Percentiles rank a stretch among this genome's conserved stretches.
Conservation (phyloP, 257 asterid genomes). For the Solanum chaucha region DNA sequence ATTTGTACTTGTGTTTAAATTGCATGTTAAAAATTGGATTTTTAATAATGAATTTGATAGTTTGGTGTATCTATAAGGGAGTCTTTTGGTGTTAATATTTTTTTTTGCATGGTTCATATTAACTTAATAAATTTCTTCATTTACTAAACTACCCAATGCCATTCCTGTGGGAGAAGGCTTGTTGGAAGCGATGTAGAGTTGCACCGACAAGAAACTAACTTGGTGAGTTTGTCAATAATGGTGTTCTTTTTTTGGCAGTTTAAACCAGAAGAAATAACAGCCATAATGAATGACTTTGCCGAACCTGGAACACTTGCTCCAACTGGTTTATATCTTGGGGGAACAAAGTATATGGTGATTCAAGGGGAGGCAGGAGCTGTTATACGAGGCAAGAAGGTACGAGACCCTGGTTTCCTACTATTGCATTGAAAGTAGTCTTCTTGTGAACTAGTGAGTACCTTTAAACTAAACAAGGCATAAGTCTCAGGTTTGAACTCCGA, state of each 20-base stretch:
- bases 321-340: conserved; percentile 30
- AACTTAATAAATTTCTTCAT: not conserved
- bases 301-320: conserved; percentile 47
- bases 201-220: not conserved
- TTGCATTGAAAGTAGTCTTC: not conserved
- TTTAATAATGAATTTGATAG: not conserved
- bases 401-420: not conserved
- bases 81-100: not conserved
- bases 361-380: conserved; percentile 30
- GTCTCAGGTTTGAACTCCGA: not conserved
- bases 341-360: conserved; percentile 6
- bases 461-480: not conserved
- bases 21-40: not conserved
- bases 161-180: not conserved
- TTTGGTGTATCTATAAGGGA: not conserved
- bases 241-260: conserved; percentile 12
- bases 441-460: not conserved
- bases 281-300: conserved; percentile 31
- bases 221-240: not conserved
- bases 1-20: not conserved
- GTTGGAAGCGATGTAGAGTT: not conserved
- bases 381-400: conserved; percentile 13
- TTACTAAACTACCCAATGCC: not conserved
- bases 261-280: conserved; percentile 28
- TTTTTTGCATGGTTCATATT: not conserved